A percentile compares a stretch with the other conserved stretches of the same genome.
Conservation (phyloP, 805 yeast genomes). For the Hanseniaspora singularis region DNA sequence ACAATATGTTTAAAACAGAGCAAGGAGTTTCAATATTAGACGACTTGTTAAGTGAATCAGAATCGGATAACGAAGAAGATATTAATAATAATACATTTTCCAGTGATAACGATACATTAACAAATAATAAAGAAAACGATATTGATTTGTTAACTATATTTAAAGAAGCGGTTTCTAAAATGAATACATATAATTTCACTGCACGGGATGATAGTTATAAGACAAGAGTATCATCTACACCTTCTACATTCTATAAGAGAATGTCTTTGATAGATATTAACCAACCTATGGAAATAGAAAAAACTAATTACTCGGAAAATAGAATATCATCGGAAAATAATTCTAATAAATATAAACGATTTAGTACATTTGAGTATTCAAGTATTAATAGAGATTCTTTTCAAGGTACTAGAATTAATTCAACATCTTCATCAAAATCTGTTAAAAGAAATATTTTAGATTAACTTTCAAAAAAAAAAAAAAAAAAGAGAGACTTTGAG, state of each 20-base stretch:
- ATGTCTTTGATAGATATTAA: conserved; percentile 2
- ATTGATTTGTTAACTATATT: conserved; percentile 6
- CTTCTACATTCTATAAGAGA: conserved; percentile 7
- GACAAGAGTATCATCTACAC: background rate
- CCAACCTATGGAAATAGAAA: background rate
- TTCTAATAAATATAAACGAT: conserved; percentile 4
- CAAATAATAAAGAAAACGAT: too few species aligned
- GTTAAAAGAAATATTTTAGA: conserved; percentile 4
- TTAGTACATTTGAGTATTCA: conserved; percentile 4
- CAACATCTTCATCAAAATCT: background rate
- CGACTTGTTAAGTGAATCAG: conserved; percentile 5
- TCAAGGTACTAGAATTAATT: background rate
- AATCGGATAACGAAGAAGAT: background rate
- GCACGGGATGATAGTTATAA: background rate
- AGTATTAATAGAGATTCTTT: background rate
- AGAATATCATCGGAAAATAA: conserved; percentile 10
- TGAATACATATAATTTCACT: conserved; percentile 6
- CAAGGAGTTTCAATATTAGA: background rate
- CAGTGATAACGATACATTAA: too few species aligned
- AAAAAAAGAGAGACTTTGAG: background rate
- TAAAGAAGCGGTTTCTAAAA: conserved; percentile 10
- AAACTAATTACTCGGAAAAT: background rate
- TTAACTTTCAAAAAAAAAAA: background rate
- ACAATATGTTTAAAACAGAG: background rate
- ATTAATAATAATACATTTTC: background rate